Percentiles rank a stretch among this genome's conserved stretches.
These are phyloP conservation scores for Aspergillus indologenus DNA, from an alignment of 495 filamentous ascomycete species.

Conservation along the genomic window DNA sequence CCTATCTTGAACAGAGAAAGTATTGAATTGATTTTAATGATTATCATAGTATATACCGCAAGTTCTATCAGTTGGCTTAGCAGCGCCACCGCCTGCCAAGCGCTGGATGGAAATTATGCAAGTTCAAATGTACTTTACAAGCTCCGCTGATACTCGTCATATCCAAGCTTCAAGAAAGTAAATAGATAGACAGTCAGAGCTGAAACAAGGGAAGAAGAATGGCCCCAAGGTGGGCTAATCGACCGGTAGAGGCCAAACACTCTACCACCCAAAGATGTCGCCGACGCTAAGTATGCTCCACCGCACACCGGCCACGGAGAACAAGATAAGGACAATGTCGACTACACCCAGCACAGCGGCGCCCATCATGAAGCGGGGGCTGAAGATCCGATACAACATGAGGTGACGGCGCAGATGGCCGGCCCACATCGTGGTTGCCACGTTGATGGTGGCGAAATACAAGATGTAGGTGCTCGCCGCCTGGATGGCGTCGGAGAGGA, in stretches of 20 bases:
- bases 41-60: neutral
- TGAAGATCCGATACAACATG: constrained; percentile 97
- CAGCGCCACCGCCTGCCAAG: too few relatives aligned
- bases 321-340: constrained; percentile 66
- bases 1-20: too few relatives aligned
- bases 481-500: constrained; percentile 66
- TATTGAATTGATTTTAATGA: neutral
- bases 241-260: neutral
- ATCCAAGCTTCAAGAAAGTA: too few relatives aligned
- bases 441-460: constrained; percentile 74
- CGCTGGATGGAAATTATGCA: neutral
- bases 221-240: neutral
- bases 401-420: constrained; percentile 83
- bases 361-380: constrained; percentile 83
- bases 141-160: neutral
- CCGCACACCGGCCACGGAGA: constrained; percentile 68
- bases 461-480: constrained; percentile 70
- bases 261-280: constrained; percentile 82
- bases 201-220: neutral
- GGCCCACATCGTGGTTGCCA: constrained; percentile 85
- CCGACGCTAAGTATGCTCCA: constrained; percentile 72
- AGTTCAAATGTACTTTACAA: neutral
- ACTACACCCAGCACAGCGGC: constrained; percentile 68
- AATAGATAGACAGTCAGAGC: neutral
- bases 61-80: neutral